Base-by-base conservation (phyloP, 768 basidiomycete genomes). In the Lyophyllum shimeji region DNA sequence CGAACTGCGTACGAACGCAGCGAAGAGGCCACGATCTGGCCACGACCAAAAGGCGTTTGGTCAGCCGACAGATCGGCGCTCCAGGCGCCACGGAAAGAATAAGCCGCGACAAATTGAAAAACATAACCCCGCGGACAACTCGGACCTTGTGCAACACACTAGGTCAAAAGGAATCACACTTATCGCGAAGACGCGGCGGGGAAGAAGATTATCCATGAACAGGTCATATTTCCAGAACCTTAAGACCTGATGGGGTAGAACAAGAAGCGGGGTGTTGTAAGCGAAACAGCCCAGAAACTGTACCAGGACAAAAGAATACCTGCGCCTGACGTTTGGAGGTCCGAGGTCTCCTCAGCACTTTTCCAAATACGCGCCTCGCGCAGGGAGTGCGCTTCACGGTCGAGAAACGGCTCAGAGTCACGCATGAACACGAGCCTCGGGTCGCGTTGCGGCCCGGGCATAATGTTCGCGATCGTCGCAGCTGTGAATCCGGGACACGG, bases 391-490 rank as follows among this genome's bases (percentile, higher is more conserved):
- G 74, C 73, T 50, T 73, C 70, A 27, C 69, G 67, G 39, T 71
- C 68, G 21, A 69, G 65, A 57, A 77, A 78, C 17, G 75, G 72
- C 50, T 76, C 73, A 29, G 62, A 67, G 56, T 75, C 71, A 49
- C 67, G 63, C 20, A 71, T 67, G 60, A 77, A 73, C 7, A 77
- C 71, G 37, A 77, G 66, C 23, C 75, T 66, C 12, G 71, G 66
- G 54, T 77, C 73, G 12, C 24, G 46, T 4, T 18, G 11, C 18
- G 50, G 34, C 13, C 24, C 44, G 33, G 53, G 21, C 47, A 64
- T 58, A n/a, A 43, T 51, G 15, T 49, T 47, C 9, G 60, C 24
- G 12, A 67, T 56, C 6, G 61, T 57, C 8, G 59, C 46, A 18
- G 61, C 64, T 34, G 66, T 64, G 13, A 43, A 48, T 15, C 42